Base-by-base conservation (phyloP, 306 rosid genomes). In the Arachis stenosperma region DNA sequence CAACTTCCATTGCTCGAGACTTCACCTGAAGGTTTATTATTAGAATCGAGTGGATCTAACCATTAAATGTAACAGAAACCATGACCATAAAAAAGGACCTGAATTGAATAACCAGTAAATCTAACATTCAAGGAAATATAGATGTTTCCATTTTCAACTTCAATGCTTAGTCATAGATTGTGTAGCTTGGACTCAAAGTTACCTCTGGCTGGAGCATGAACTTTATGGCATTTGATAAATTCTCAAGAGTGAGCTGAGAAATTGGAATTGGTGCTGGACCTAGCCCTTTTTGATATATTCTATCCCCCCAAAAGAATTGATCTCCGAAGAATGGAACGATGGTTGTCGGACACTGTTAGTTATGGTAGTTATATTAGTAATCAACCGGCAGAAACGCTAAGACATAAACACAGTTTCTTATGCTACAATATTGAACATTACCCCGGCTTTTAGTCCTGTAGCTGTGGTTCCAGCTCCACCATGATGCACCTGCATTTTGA, bases 401-500 rank as follows among this genome's bases (percentile, higher is more conserved):
- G 54, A 75, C 13, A 57, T 62, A n/a, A 2, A 4, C 27, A 69
- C 9, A 41, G 11, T 39, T 37, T 61, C 67, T 51, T 47, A 30
- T 11, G 5, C 12, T 9, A 15, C 36, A 48, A 14, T 8, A 46
- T 59, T 48, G 58, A 75, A 77, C 77, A 71, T 77, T 92, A 92
- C 96, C 96, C 92, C 98, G 6, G 98, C 92, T 84, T 75, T 90
- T 61, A 92, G 81, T 81, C 94, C 98, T 43, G 98, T 84, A 73
- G 94, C 93, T 3, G 98, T 90, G 30, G 98, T 90, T 67, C 98
- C 98, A 29, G 98, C 96, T 75, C 98, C 98, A 33, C 98, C 98
- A 67, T 92, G 98, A 82, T 92, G 98, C 71, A 92, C 94, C 98
- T 90, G 89, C 88, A 85, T 57, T 42, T 81, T 71, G 70, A 64